Conservation (phyloP, 768 basidiomycete genomes). For the Suillus cothurnatus region DNA sequence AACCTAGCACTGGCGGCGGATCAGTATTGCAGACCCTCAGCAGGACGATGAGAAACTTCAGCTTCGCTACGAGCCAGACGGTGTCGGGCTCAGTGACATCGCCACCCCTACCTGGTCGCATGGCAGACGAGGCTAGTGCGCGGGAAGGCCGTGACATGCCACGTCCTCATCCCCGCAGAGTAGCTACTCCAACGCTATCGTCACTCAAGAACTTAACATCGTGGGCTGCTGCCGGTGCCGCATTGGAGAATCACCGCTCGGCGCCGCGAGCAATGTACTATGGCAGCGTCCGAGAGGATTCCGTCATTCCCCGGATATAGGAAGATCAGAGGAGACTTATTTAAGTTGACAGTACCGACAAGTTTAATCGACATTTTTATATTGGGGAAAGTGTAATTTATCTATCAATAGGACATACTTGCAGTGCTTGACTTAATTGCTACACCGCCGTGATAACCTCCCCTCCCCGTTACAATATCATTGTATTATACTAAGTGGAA, state of each 20-base stretch:
- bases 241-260: slow-evolving; percentile 17
- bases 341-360: slow-evolving; percentile 10
- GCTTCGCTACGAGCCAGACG: slow-evolving; percentile 33
- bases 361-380: neutral
- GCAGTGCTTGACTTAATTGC: neutral
- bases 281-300: slow-evolving; percentile 20
- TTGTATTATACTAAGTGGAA: neutral
- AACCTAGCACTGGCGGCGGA: slow-evolving; percentile 15
- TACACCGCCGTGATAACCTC: neutral
- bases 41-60: slow-evolving; percentile 55
- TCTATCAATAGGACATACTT: neutral
- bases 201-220: slow-evolving; percentile 31
- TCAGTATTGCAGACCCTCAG: slow-evolving; percentile 58
- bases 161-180: slow-evolving; percentile 24
- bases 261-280: slow-evolving; percentile 3
- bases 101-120: slow-evolving; percentile 10
- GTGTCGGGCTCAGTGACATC: slow-evolving; percentile 25
- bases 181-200: slow-evolving; percentile 23
- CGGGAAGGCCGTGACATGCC: slow-evolving; percentile 14
- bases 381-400: neutral
- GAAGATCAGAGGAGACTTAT: slow-evolving; percentile 28
- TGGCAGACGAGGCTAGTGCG: slow-evolving; percentile 9
- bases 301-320: slow-evolving; percentile 25
- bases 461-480: neutral
- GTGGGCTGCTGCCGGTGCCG: slow-evolving; percentile 33